phyloP scores from a whole-genome alignment of 768 basidiomycete species.

The Boletellus ananiceps region DNA sequence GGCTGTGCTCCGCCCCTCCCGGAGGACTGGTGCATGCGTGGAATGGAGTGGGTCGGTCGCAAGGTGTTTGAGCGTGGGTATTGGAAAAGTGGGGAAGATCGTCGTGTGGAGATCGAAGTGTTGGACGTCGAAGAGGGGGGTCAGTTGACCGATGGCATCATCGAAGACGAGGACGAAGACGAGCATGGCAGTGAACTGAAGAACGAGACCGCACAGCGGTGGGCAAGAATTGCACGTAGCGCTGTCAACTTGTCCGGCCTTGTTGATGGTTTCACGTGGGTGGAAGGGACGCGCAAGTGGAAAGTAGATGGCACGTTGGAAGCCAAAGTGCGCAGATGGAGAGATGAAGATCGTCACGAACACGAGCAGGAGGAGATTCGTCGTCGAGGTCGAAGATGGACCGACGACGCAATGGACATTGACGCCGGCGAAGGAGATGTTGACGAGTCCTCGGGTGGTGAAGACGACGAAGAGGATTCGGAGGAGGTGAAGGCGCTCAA shows the following conservation, averaged over 20 bases:
- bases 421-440: constrained; percentile 52
- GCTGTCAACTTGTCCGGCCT: constrained; percentile 60
- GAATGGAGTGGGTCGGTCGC: constrained; percentile 94
- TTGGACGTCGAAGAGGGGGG: constrained; percentile 56
- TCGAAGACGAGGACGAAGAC: constrained; percentile 71
- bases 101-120: constrained; percentile 71
- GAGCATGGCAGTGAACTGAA: constrained; percentile 23
- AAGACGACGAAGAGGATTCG: constrained; percentile 63
- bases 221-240: constrained; percentile 70
- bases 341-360: constrained; percentile 62
- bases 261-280: constrained; percentile 76
- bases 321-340: constrained; percentile 67
- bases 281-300: constrained; percentile 57
- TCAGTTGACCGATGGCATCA: constrained; percentile 68
- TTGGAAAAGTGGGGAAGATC: constrained; percentile 79
- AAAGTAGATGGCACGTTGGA: constrained; percentile 58
- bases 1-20: constrained; percentile 69
- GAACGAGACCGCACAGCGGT: constrained; percentile 51
- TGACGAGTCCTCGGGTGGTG: constrained; percentile 42
- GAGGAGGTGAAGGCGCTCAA: constrained; percentile 77
- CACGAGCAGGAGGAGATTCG: constrained; percentile 65
- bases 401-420: constrained; percentile 67
- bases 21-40: constrained; percentile 94
- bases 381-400: constrained; percentile 56
- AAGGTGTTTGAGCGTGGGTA: constrained; percentile 90